Conservation (phyloP, 2,329 filamentous ascomycete species). For the Fusarium praegraminearum region DNA sequence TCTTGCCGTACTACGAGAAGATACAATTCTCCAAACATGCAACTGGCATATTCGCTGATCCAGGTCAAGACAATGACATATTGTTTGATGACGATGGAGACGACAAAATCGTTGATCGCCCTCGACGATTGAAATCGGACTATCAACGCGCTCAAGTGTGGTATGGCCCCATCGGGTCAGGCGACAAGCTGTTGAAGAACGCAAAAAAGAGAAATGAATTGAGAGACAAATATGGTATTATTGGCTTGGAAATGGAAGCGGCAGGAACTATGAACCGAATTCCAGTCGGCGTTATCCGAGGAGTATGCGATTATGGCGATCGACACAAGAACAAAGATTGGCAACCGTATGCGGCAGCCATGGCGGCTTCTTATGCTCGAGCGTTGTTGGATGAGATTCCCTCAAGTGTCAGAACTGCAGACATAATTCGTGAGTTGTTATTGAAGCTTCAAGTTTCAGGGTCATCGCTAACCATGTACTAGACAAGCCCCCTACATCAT, state of each 20-base stretch:
- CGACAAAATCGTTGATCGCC: accelerated
- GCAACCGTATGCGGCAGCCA: not conserved
- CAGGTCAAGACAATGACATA: not conserved
- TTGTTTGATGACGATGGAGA: accelerated
- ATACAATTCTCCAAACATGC: not conserved
- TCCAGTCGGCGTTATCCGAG: not conserved
- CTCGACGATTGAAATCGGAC: accelerated
- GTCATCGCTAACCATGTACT: not conserved
- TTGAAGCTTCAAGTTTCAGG: not conserved
- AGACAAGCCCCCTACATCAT: not conserved
- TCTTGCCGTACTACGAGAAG: not conserved
- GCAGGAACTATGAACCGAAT: not conserved
- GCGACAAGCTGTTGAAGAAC: not conserved
- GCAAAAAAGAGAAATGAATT: not conserved
- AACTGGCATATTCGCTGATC: not conserved
- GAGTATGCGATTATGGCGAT: not conserved
- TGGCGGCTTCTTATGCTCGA: not conserved
- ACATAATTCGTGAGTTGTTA: not conserved
- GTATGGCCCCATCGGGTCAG: not conserved
- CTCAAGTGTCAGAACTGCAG: not conserved
- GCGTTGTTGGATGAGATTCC: not conserved
- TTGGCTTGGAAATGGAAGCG: not conserved
- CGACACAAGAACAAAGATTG: not conserved
- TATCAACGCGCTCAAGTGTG: not conserved
- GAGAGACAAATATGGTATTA: not conserved